These are phyloP conservation scores for Sabuloglossum arenarium DNA, from an alignment of 495 filamentous ascomycete genomes.

Conservation along the genomic window DNA sequence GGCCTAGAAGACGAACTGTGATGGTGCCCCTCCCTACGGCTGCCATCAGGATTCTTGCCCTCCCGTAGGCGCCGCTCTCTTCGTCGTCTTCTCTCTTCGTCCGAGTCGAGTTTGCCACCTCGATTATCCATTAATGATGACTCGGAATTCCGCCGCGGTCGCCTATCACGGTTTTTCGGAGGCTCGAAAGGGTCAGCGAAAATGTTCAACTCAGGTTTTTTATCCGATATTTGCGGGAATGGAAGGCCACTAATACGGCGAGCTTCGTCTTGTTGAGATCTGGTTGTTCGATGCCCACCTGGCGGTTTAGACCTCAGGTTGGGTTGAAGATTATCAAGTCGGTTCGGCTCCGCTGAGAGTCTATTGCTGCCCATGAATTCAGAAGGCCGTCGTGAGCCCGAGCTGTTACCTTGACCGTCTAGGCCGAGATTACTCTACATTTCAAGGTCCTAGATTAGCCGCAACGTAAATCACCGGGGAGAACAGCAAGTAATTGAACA, in stretches of 20 bases:
- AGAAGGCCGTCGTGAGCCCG: constrained; percentile 16
- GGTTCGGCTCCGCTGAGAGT: not conserved
- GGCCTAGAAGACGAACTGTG: constrained; percentile 20
- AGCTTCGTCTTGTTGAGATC: constrained; percentile 3
- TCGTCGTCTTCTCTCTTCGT: constrained; percentile 55
- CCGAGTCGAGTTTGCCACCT: constrained; percentile 37
- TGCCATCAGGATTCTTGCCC: constrained; percentile 37
- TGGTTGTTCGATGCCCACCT: not conserved
- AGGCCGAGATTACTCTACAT: constrained; percentile 8
- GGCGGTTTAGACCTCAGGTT: constrained; percentile 16
- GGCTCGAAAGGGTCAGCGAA: constrained; percentile 33
- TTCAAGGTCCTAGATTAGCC: not conserved
- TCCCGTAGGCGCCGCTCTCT: constrained; percentile 48
- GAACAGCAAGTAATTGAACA: not conserved
- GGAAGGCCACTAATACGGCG: constrained; percentile 13
- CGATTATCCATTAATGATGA: constrained; percentile 61
- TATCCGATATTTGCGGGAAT: constrained; percentile 17
- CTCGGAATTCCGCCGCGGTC: constrained; percentile 77
- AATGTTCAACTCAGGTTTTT: constrained; percentile 23
- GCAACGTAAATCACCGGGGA: not conserved
- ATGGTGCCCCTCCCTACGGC: constrained; percentile 21
- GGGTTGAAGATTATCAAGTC: constrained; percentile 17
- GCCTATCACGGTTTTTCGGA: constrained; percentile 21
- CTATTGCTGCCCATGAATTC: constrained; percentile 8
- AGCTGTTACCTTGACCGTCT: constrained; percentile 20